Percentiles rank a stretch among this genome's conserved stretches.
Conservation (phyloP, 768 basidiomycete species). For the Phanerochaete sordida region DNA sequence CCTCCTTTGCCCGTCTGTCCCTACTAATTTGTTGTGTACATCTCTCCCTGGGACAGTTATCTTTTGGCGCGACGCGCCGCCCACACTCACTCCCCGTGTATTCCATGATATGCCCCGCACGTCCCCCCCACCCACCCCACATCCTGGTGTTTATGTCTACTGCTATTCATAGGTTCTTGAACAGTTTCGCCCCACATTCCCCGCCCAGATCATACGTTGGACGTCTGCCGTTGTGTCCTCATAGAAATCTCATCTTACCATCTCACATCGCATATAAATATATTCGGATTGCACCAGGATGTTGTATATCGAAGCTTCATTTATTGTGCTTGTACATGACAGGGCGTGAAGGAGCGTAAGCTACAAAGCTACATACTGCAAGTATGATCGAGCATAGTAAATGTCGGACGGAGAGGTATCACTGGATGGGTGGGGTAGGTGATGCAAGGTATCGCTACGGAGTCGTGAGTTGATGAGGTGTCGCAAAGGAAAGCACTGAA, state of each 20-base stretch:
- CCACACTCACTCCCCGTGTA: not conserved
- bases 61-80: not conserved
- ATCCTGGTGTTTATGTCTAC: constrained; percentile 6
- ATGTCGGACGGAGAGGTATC: not conserved
- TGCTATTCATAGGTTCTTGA: constrained; percentile 1
- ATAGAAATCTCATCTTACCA: not conserved
- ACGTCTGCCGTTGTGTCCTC: not conserved
- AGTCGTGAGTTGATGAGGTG: not conserved
- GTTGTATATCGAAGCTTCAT: not conserved
- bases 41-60: not conserved
- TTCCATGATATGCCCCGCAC: not conserved
- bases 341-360: too few species aligned
- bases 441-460: constrained; percentile 1
- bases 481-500: constrained; percentile 11
- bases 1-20: not conserved
- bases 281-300: not conserved
- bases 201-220: too few species aligned
- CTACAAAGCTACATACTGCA: too few species aligned
- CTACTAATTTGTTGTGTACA: constrained; percentile 1
- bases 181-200: not conserved
- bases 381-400: not conserved
- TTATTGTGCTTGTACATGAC: not conserved
- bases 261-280: not conserved
- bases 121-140: too few species aligned
- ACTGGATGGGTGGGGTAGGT: not conserved